Percentiles rank a stretch among this genome's conserved stretches.
These are phyloP conservation scores for Trichophyton verrucosum DNA, from an alignment of 2,329 filamentous ascomycete genomes.

Conservation along the genomic window DNA sequence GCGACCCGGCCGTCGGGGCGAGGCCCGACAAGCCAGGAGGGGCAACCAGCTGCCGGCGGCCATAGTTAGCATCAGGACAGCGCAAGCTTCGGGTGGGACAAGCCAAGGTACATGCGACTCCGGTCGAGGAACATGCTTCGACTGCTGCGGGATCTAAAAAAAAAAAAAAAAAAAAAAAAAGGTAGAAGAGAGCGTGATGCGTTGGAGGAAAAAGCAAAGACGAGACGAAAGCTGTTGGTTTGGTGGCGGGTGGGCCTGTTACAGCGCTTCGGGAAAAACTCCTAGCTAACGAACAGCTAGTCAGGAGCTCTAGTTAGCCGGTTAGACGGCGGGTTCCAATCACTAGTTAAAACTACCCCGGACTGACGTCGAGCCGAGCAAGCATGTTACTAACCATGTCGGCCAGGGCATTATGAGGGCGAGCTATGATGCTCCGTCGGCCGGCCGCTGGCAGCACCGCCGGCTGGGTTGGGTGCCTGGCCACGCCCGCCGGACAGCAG, in stretches of 20 bases:
- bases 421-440: no score
- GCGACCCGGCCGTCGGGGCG: background rate
- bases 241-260: background rate
- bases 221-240: background rate
- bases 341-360: background rate
- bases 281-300: no score
- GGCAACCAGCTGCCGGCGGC: background rate
- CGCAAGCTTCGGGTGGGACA: slow-evolving; percentile 1
- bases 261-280: background rate
- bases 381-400: background rate
- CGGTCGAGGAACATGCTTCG: background rate
- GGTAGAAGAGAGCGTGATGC: background rate
- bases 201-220: background rate
- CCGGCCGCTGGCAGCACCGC: background rate
- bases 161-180: no score
- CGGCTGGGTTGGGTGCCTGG: background rate
- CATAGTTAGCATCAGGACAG: background rate
- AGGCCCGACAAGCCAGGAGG: background rate
- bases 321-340: no score
- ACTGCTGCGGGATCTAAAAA: background rate
- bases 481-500: no score
- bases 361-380: background rate
- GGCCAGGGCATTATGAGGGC: background rate
- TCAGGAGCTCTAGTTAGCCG: no score
- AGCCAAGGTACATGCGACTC: background rate